Evolutionary conservation across 345 rosid species (phyloP).

Genomic region (Noccaea bulbosa): DNA sequence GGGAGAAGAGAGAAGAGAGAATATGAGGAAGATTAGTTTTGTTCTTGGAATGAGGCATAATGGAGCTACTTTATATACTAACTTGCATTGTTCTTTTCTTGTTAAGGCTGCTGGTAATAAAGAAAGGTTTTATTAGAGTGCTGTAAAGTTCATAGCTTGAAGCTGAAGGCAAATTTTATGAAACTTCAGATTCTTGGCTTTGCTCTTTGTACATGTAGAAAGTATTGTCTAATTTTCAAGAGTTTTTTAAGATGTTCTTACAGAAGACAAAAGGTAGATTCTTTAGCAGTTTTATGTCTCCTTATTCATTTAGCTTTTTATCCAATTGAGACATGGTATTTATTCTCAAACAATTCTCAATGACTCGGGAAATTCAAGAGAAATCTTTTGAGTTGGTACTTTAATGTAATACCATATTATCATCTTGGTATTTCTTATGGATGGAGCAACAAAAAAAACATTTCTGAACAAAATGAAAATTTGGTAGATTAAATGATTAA

Average conservation of each 20-base stretch:
- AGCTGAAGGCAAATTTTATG: slow-evolving; percentile 54
- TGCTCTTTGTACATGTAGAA: slow-evolving; percentile 43
- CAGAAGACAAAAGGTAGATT: slow-evolving; percentile 44
- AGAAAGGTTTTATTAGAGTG: slow-evolving; percentile 44
- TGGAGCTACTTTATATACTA: slow-evolving; percentile 41
- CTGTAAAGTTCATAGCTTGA: slow-evolving; percentile 70
- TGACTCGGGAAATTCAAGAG: not conserved
- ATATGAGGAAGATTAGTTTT: slow-evolving; percentile 6
- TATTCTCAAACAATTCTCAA: slow-evolving; percentile 27
- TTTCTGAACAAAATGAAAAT: not conserved
- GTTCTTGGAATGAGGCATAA: slow-evolving; percentile 36
- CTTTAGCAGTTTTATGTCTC: slow-evolving; percentile 39
- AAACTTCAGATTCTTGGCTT: slow-evolving; percentile 44
- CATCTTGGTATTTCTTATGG: slow-evolving; percentile 7
- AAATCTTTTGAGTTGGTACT: not conserved
- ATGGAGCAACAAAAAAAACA: not conserved
- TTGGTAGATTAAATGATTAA: not conserved
- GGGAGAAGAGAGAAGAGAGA: slow-evolving; percentile 27
- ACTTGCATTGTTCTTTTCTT: slow-evolving; percentile 74
- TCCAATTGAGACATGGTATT: slow-evolving; percentile 33
- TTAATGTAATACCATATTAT: not conserved
- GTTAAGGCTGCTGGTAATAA: slow-evolving; percentile 55
- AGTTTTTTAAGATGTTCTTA: slow-evolving; percentile 36
- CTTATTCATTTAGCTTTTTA: slow-evolving; percentile 28
- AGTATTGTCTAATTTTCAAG: slow-evolving; percentile 28